Base-by-base conservation (phyloP, 164 flowering plant genomes). In the Macadamia tetraphylla region DNA sequence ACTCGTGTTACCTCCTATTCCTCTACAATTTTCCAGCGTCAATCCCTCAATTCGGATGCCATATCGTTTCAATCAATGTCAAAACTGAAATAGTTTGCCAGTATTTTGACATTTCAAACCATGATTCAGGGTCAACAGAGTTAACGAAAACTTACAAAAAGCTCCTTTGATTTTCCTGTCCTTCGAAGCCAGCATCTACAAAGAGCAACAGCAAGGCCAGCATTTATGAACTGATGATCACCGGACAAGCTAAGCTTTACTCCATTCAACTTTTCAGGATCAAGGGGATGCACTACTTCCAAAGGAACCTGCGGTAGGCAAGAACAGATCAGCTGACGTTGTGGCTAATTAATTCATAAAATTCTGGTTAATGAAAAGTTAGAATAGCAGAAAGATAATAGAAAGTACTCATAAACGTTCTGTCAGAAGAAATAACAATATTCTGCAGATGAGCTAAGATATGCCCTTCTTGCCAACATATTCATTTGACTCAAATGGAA, bases 201-300 rank as follows among this genome's bases (percentile, higher is more conserved):
- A 69, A 92, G 85, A 30, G 96, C 80, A 67, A 88, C 83, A 67
- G 96, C 96, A 75, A 92, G 94, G 58, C 87, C 88, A 62, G 97
- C 93, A 78, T 92, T 92, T 57, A 76, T 70, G 48, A 80, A 78
- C 68, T 92, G 97, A 74, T 92, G 97, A 76, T 89, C 96, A 72
- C 97, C 97, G 64, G 85, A 80, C 80, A 92, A 81, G 66, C 92
- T 73, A 67, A 92, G 91, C 68, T 80, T 72, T 48, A 72, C 29
- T 35, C 87, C 91, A 31, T 72, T 57, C 74, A 88, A 73, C 71
- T 60, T 74, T 70, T 73, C 62, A 68, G 43, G 46, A 72, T 81
- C 86, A 64, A 92, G 82, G 31, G 97, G 88, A 60, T 68, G 68
- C 1, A 78, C 86, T 62, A 88, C 82, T 70, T 82, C 70, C 78